Percentiles rank a stretch among this genome's conserved stretches.
phyloP scores from a whole-genome alignment of 345 rosid genomes.

The Citrus maxima region DNA sequence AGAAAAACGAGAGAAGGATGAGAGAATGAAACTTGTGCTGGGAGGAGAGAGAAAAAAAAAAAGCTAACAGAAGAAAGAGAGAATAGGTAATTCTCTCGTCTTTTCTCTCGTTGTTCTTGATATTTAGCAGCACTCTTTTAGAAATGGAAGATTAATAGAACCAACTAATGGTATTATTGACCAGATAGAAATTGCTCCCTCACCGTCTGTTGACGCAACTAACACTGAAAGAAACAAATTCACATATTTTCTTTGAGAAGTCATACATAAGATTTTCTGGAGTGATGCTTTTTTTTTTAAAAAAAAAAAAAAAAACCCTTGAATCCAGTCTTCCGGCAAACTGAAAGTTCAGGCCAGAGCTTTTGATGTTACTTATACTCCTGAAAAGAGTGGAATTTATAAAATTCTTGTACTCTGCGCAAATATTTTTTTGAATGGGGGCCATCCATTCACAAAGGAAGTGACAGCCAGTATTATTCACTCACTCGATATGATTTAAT shows the following conservation, averaged over 20 bases:
- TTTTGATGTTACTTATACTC: constrained; percentile 54
- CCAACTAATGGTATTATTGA: constrained; percentile 1
- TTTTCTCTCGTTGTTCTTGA: too few relatives aligned
- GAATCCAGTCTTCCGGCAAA: constrained; percentile 37
- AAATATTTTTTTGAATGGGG: constrained; percentile 66
- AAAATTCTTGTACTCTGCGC: constrained; percentile 57
- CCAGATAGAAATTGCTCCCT: constrained; percentile 30
- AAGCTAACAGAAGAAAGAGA: too few relatives aligned
- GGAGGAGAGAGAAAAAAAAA: too few relatives aligned
- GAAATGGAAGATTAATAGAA: not conserved
- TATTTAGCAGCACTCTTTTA: too few relatives aligned
- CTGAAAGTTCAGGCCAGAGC: constrained; percentile 34
- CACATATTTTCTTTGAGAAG: not conserved
- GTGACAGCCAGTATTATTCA: constrained; percentile 56
- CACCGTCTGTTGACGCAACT: constrained; percentile 32
- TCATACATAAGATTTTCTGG: not conserved
- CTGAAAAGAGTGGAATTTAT: constrained; percentile 66
- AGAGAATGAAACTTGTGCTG: too few relatives aligned
- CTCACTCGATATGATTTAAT: constrained; percentile 9
- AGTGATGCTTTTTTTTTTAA: not conserved
- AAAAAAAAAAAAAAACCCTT: not conserved
- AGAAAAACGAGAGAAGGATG: too few relatives aligned
- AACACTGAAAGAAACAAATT: constrained; percentile 33
- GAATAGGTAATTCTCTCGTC: too few relatives aligned
- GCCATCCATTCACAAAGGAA: constrained; percentile 66